Base-by-base conservation (phyloP, 345 rosid genomes). In the Eucalyptus albens region DNA sequence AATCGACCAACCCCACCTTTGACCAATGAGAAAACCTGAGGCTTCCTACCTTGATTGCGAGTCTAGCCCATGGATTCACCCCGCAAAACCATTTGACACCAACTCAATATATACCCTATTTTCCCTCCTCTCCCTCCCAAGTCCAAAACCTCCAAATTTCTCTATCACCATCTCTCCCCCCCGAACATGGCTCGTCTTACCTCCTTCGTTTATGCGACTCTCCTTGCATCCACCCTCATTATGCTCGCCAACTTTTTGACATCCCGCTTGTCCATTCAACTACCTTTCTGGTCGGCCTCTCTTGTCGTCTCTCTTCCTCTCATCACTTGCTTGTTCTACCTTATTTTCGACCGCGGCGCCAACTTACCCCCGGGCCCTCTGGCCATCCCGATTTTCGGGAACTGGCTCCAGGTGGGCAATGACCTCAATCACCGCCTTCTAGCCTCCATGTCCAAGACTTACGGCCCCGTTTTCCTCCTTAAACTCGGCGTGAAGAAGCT, bases 371-470 rank as follows among this genome's bases (percentile, higher is more conserved):
- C 96, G 0, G 90, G 94, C 42, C 96, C 96, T 19, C 21, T 91
- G 53, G 86, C 96, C 29, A 33, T 93, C 53, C 96, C 96, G 13
- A 88, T 95, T 22, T 93, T 94, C 40, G 96, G 96, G 16, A 95
- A 95, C 47, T 95, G 96, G 96, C 92, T 94, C 87, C 94, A 95
- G 88, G 94, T 95, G 16, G 97, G 97, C 26, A 94, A 94, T 51
- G 96, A 94, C 92, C 93, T 95, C 6, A 95, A 94, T 92, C 96
- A 95, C 88, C 92, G 94, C 19, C 88, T 92, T 11, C 92, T 95
- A 21, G 95, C 97, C 59, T 88, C 94, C 49, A 88, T 95, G 92
- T 86, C 95, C 3, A 89, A 91, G 88, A 92, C 83, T 11, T 93
- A 91, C 7, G 97, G 97, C 40, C 49, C 94, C 1, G 85, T 95